phyloP scores from a whole-genome alignment of 2,329 filamentous ascomycete genomes.

The Shiraia bambusicola region DNA sequence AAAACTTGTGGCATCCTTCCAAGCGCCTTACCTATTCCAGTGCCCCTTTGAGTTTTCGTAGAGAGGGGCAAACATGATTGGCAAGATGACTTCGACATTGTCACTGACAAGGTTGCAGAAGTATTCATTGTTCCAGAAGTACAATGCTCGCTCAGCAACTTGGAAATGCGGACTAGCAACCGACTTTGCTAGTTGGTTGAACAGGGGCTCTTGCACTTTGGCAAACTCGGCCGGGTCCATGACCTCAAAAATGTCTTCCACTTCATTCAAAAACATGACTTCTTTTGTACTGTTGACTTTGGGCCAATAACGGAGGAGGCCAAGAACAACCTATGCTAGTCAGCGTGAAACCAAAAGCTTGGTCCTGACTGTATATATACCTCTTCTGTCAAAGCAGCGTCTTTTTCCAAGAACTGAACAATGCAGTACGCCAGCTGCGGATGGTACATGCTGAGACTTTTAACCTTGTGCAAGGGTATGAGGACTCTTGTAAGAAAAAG shows the following conservation, averaged over 20 bases:
- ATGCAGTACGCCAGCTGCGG: slow-evolving; percentile 98
- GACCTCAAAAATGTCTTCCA: slow-evolving; percentile 98
- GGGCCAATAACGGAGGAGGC: slow-evolving; percentile 93
- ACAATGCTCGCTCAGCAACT: slow-evolving; percentile 92
- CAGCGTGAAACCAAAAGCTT: slow-evolving; percentile 16
- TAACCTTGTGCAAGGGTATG: slow-evolving; percentile 94
- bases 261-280: slow-evolving; percentile 99
- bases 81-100: slow-evolving; percentile 96
- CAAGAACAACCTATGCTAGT: slow-evolving; percentile 74
- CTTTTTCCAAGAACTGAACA: slow-evolving; percentile 97
- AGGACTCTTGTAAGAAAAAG: slow-evolving; percentile 92
- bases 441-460: slow-evolving; percentile 99
- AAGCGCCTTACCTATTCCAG: slow-evolving; percentile 80
- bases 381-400: slow-evolving; percentile 94
- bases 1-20: neutral
- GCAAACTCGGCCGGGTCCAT: slow-evolving; percentile 99
- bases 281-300: slow-evolving; percentile 99
- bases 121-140: slow-evolving; percentile 99
- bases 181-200: slow-evolving; percentile 96
- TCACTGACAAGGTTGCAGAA: slow-evolving; percentile 99
- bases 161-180: slow-evolving; percentile 99
- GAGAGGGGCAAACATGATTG: slow-evolving; percentile 98
- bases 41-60: slow-evolving; percentile 99
- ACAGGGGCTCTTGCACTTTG: slow-evolving; percentile 96
- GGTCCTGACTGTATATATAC: slow-evolving; percentile 49